Evolutionary conservation across 352 stramenopile species (phyloP).

Genomic region (Paralagenidium karlingii): DNA sequence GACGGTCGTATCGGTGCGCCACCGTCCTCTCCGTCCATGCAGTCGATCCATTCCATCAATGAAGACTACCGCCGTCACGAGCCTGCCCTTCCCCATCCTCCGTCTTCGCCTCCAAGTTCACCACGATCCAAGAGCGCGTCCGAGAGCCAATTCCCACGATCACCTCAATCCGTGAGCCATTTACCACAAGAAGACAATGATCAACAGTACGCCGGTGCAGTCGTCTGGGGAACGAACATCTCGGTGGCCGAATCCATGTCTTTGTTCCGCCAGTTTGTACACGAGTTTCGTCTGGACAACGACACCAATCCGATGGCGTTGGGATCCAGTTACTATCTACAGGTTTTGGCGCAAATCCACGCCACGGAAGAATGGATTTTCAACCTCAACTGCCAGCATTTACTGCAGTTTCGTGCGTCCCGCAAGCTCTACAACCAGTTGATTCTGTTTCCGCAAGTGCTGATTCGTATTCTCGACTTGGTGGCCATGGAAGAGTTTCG

Average conservation of each 20-base stretch:
- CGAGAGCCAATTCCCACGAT: constrained; percentile 5
- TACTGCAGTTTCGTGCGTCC: constrained; percentile 63
- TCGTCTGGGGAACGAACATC: constrained; percentile 92
- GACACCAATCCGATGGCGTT: constrained; percentile 5
- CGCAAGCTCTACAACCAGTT: constrained; percentile 95
- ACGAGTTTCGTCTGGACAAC: constrained; percentile 49
- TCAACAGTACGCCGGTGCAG: constrained; percentile 52
- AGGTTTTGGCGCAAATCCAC: constrained; percentile 56
- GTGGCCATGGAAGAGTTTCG: constrained; percentile 88
- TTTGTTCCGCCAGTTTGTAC: constrained; percentile 82
- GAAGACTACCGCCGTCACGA: constrained; percentile 8
- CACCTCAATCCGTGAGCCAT: not conserved
- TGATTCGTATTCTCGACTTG: constrained; percentile 96
- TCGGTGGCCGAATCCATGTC: constrained; percentile 87
- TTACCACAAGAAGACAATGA: constrained; percentile 12
- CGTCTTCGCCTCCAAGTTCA: constrained; percentile 47
- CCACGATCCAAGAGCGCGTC: constrained; percentile 25
- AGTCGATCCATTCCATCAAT: constrained; percentile 24
- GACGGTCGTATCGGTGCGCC: constrained; percentile 8
- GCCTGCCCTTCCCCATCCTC: constrained; percentile 31
- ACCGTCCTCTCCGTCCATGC: constrained; percentile 26
- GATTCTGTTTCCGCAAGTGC: constrained; percentile 90
- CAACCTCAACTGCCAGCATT: constrained; percentile 87
- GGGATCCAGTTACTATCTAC: constrained; percentile 66
- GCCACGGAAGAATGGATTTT: constrained; percentile 78